These are phyloP conservation scores for Aureoboletus auriporus DNA, from an alignment of 768 basidiomycete species.

Conservation along the genomic window DNA sequence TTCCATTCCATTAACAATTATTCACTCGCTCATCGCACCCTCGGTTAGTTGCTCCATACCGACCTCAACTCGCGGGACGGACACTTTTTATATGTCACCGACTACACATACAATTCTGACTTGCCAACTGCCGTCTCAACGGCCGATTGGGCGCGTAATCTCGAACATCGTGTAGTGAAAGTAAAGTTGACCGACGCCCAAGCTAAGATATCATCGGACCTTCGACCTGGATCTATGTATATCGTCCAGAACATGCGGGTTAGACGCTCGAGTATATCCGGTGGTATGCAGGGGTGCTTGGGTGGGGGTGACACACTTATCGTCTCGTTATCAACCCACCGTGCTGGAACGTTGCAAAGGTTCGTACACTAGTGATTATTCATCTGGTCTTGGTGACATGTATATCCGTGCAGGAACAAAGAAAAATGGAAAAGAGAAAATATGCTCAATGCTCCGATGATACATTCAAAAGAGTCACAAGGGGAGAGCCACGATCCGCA, in stretches of 20 bases:
- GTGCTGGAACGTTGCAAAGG: constrained; percentile 19
- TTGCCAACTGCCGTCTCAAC: constrained; percentile 30
- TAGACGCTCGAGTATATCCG: constrained; percentile 16
- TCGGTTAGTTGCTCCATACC: constrained; percentile 44
- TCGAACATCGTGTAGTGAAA: constrained; percentile 49
- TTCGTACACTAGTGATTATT: constrained; percentile 5
- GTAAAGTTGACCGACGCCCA: constrained; percentile 51
- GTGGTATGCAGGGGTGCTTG: constrained; percentile 21
- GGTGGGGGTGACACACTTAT: constrained; percentile 29
- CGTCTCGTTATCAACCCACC: constrained; percentile 8
- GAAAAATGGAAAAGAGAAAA: constrained; percentile 28
- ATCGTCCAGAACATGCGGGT: constrained; percentile 51
- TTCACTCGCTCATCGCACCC: not conserved
- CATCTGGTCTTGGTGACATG: not conserved
- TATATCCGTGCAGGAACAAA: constrained; percentile 27
- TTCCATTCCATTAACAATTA: not conserved
- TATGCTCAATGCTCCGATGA: constrained; percentile 3
- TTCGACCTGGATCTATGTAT: constrained; percentile 42
- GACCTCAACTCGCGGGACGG: constrained; percentile 29
- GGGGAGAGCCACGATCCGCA: constrained; percentile 3
- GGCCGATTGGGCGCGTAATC: constrained; percentile 39
- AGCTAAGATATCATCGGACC: constrained; percentile 32
- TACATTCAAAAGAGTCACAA: not conserved
- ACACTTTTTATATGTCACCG: constrained; percentile 54
- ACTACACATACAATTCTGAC: constrained; percentile 54